phyloP scores from a whole-genome alignment of 495 filamentous ascomycete genomes.

The Massariosphaeria phaeospora region DNA sequence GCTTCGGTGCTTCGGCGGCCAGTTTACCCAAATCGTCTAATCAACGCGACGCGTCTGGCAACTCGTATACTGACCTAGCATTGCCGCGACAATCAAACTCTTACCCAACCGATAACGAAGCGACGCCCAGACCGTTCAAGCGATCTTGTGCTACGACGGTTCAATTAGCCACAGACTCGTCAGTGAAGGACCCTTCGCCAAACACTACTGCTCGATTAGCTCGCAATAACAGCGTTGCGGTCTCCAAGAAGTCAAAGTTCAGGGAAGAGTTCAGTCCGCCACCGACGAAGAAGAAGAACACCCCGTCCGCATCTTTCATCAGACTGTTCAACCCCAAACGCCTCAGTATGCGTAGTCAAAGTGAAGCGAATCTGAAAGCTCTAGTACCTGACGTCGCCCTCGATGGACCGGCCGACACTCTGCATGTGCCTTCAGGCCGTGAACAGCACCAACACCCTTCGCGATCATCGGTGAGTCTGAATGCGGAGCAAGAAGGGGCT shows the following conservation, averaged over 20 bases:
- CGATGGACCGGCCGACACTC: conserved; percentile 6
- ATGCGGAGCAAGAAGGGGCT: conserved; percentile 16
- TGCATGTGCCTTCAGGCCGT: not conserved
- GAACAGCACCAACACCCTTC: conserved; percentile 9
- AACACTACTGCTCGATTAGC: not conserved
- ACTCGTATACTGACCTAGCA: not conserved
- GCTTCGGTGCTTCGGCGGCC: conserved; percentile 10
- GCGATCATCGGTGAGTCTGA: conserved; percentile 14
- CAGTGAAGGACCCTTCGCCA: not conserved
- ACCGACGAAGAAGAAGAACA: conserved; percentile 19
- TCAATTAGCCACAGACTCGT: not conserved
- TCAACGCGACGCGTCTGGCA: not conserved
- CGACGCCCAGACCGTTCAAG: conserved; percentile 9
- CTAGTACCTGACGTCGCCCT: not conserved
- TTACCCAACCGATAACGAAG: conserved; percentile 14
- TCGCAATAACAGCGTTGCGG: conserved; percentile 23
- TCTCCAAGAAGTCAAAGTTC: conserved; percentile 26
- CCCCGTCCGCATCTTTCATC: conserved; percentile 5
- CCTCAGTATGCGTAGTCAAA: conserved; percentile 16
- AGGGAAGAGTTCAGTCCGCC: conserved; percentile 31
- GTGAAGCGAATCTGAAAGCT: conserved; percentile 12
- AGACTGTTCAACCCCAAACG: conserved; percentile 17
- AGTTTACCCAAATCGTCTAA: not conserved
- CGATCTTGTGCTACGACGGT: conserved; percentile 3
- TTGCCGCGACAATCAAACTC: not conserved